phyloP scores from a whole-genome alignment of 352 stramenopile species.

The Globisporangium ultimum region DNA sequence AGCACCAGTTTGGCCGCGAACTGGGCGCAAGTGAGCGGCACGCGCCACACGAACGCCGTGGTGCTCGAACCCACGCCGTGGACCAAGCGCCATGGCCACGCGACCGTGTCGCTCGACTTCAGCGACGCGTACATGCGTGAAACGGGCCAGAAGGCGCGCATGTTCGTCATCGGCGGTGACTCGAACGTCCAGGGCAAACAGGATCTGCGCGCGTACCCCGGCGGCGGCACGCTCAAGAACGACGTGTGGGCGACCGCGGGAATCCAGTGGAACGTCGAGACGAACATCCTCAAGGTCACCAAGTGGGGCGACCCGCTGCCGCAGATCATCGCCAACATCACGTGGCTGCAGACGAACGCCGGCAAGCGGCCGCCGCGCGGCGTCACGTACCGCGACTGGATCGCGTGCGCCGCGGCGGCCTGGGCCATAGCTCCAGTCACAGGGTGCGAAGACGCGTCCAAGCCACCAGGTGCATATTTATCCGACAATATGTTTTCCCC shows the following conservation, averaged over 20 bases:
- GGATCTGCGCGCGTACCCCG: conserved; percentile 70
- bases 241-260: conserved; percentile 76
- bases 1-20: conserved; percentile 23
- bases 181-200: conserved; percentile 60
- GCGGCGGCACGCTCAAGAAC: conserved; percentile 57
- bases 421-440: conserved; percentile 47
- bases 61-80: conserved; percentile 54
- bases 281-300: conserved; percentile 60
- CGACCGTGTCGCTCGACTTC: conserved; percentile 56
- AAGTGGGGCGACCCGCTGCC: conserved; percentile 69
- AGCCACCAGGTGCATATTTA: conserved; percentile 58
- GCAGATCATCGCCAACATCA: conserved; percentile 64
- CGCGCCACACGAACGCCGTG: conserved; percentile 51
- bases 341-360: conserved; percentile 71
- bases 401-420: conserved; percentile 46
- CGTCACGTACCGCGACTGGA: conserved; percentile 64
- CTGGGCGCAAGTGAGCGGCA: conserved; percentile 71
- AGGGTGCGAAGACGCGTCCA: conserved; percentile 55
- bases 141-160: conserved; percentile 47
- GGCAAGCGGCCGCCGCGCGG: conserved; percentile 57
- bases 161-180: conserved; percentile 74
- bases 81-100: conserved; percentile 61
- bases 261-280: conserved; percentile 43
- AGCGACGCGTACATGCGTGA: conserved; percentile 34
- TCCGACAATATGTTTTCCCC: conserved; percentile 80